Evolutionary conservation across 495 filamentous ascomycete species (phyloP), one percentile per base, ranked within the genome.

Genomic region (Lichina pygmaea): DNA sequence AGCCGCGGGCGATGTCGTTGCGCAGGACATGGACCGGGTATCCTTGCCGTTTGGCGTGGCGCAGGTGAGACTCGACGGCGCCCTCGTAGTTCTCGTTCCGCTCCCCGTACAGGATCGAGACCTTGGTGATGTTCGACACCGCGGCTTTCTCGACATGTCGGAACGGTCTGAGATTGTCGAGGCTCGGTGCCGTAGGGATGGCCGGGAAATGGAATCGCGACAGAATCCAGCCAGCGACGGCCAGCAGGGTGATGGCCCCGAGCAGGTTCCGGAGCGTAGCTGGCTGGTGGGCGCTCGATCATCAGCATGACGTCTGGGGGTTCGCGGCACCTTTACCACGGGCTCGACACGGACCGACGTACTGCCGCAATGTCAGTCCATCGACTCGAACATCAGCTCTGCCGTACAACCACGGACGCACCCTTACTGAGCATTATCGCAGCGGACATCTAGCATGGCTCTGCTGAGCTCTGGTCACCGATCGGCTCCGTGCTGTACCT

Each of bases 11-110:
- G 16, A 63, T 58, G 34, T 60, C 50, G 33, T 60, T 39, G 15
- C 59, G 50, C 30, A 63, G 46, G 6, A 68, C 52, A 47, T 61
- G 50, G 51, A 63, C 56, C 5, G 53, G 54, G 43, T 63, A 64
- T 10, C 59, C 62, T 51, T 60, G 57, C 24, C 43, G 44, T 34
- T 55, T 34, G 5, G 57, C 59, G 45, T 68, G 65, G 17, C 54
- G 50, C 17, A 54, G 40, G 42, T 67, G 65, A 38, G 53, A 60
- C 40, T 53, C 46, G 8, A 68, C 39, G n/a, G 62, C 62, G 33
- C 55, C 50, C 44, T 66, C 62, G 44, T 63, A 65, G 17, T 58
- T 43, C 0, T 39, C 34, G 36, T 61, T 60, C 10, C 43, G 45
- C 30, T 54, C 42, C 9, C 57, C 57, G 43, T 58, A 60, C 10